Evolutionary conservation across 768 basidiomycete species (phyloP).

Genomic region (Chlorophyllum brunneum): DNA sequence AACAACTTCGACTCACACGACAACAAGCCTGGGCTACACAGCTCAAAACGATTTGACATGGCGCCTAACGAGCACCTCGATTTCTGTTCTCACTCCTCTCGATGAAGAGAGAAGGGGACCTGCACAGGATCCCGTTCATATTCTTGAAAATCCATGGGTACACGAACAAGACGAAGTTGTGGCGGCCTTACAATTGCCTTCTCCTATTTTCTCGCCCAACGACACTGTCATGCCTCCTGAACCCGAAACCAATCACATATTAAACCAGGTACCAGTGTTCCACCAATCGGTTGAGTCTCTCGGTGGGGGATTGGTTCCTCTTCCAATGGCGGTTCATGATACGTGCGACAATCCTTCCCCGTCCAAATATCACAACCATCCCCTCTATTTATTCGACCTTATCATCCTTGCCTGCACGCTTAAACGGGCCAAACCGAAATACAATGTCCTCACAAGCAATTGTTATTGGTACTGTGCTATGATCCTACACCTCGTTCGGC

Average conservation of each 20-base stretch:
- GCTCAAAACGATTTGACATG: neutral
- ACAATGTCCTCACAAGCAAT: neutral
- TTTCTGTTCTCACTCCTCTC: slow-evolving; percentile 2
- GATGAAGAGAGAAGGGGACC: neutral
- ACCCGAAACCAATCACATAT: neutral
- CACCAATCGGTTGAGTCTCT: neutral
- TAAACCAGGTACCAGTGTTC: neutral
- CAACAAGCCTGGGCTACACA: neutral
- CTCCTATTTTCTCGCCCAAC: neutral
- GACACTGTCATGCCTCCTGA: neutral
- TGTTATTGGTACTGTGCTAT: slow-evolving; percentile 7
- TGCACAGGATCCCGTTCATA: slow-evolving; percentile 2
- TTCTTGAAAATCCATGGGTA: neutral
- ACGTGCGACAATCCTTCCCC: neutral
- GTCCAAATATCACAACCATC: neutral
- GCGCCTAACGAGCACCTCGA: neutral
- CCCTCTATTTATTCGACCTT: slow-evolving; percentile 2
- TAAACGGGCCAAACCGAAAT: slow-evolving; percentile 3
- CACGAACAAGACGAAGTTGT: slow-evolving; percentile 9
- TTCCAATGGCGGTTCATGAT: neutral
- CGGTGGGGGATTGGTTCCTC: neutral
- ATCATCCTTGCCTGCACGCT: slow-evolving; percentile 2
- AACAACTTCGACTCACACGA: neutral
- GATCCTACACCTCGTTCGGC: slow-evolving; percentile 6
- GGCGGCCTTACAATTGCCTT: neutral